phyloP scores from a whole-genome alignment of 2,329 filamentous ascomycete genomes.

The Pseudogymnoascus sp. region DNA sequence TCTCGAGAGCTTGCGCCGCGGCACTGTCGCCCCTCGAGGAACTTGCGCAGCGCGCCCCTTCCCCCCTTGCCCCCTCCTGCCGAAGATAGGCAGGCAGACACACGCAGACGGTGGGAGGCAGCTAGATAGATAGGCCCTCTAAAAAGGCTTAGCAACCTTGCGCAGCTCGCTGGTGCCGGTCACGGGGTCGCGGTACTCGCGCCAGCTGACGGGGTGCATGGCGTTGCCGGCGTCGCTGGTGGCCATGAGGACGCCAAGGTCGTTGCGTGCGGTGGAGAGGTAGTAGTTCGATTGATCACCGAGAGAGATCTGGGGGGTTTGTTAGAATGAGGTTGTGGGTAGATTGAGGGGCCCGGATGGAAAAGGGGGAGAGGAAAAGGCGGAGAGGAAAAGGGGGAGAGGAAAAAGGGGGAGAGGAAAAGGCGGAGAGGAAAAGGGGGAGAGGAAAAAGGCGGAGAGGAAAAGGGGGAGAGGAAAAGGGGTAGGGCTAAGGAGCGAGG shows the following conservation, averaged over 20 bases:
- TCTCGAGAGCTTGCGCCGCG: background rate
- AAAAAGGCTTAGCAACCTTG: slow-evolving; percentile 92
- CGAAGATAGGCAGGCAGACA: background rate
- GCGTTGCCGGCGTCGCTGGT: slow-evolving; percentile 79
- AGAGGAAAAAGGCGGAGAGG: too few relatives aligned
- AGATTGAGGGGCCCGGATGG: background rate
- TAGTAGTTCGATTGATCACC: slow-evolving; percentile 96
- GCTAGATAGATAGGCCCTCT: slow-evolving; percentile 29
- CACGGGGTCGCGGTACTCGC: slow-evolving; percentile 79
- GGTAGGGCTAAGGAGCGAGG: background rate
- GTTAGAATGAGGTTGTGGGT: background rate
- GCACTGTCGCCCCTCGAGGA: background rate
- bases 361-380: background rate
- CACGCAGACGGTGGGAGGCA: background rate
- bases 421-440: background rate
- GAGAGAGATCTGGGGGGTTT: slow-evolving; percentile 60
- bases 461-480: background rate
- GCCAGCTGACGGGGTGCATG: slow-evolving; percentile 94
- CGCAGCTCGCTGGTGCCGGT: slow-evolving; percentile 70
- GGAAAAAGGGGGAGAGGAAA: too few relatives aligned
- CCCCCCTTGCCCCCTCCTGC: background rate
- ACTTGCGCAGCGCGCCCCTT: background rate
- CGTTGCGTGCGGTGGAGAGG: slow-evolving; percentile 83
- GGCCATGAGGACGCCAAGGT: slow-evolving; percentile 89
- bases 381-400: background rate